These are phyloP conservation scores for Chrysosporium keratinophilum DNA, from an alignment of 2,329 filamentous ascomycete genomes.

Conservation along the genomic window DNA sequence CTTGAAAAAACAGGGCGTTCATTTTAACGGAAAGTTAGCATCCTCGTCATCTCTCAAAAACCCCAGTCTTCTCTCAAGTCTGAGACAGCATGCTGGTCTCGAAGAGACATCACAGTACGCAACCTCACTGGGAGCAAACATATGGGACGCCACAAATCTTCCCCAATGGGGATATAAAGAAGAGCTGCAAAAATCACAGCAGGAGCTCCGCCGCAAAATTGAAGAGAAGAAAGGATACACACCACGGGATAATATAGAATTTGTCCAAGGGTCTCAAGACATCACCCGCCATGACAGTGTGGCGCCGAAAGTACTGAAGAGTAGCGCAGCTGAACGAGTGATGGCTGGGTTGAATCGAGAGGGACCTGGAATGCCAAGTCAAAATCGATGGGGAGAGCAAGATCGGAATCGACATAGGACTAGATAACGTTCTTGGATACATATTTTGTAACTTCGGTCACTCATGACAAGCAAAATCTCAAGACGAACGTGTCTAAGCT, in stretches of 20 bases:
- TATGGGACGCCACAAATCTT: slow-evolving; percentile 33
- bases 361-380: slow-evolving; percentile 13
- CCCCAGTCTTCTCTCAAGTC: slow-evolving; percentile 46
- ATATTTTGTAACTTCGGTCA: not conserved
- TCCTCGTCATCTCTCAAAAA: slow-evolving; percentile 49
- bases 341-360: slow-evolving; percentile 20
- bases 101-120: slow-evolving; percentile 44
- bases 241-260: slow-evolving; percentile 33
- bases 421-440: not conserved
- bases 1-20: slow-evolving; percentile 51
- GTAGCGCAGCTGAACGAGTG: slow-evolving; percentile 21
- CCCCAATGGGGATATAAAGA: slow-evolving; percentile 40
- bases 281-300: slow-evolving; percentile 16
- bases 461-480: no score
- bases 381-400: slow-evolving; percentile 9
- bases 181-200: slow-evolving; percentile 35
- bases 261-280: slow-evolving; percentile 24
- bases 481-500: no score
- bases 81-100: slow-evolving; percentile 50
- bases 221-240: slow-evolving; percentile 28
- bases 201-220: slow-evolving; percentile 26
- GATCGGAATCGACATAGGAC: not conserved
- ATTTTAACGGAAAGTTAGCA: slow-evolving; percentile 54
- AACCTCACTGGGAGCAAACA: slow-evolving; percentile 36
- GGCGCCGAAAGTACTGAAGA: slow-evolving; percentile 13